Evolutionary conservation across 2,329 filamentous ascomycete species (phyloP).

Genomic region (Trichoderma aggressivum): DNA sequence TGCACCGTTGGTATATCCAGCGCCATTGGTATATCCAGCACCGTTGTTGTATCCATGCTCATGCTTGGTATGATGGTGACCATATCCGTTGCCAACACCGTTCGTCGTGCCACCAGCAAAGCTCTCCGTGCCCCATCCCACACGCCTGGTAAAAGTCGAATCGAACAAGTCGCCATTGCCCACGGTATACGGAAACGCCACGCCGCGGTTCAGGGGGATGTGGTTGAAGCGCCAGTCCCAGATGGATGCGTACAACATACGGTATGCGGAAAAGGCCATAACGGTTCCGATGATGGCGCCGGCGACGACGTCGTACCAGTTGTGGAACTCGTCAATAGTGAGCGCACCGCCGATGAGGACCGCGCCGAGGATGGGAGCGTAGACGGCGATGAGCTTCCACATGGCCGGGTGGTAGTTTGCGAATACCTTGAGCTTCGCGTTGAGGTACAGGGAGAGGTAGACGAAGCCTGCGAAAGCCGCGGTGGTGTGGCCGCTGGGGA

Average conservation of each 20-base stretch:
- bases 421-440: conserved; percentile 75
- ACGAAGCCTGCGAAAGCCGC: conserved; percentile 71
- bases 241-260: conserved; percentile 64
- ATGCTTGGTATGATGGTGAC: background rate
- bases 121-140: conserved; percentile 50
- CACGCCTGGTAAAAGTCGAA: conserved; percentile 56
- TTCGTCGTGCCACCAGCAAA: background rate
- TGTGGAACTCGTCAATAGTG: conserved; percentile 71
- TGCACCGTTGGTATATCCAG: conserved; percentile 11
- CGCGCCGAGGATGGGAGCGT: conserved; percentile 65
- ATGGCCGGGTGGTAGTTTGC: conserved; percentile 68
- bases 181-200: conserved; percentile 51
- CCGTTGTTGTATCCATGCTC: background rate
- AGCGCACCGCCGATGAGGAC: conserved; percentile 65
- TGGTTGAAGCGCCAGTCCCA: conserved; percentile 68
- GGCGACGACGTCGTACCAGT: conserved; percentile 71
- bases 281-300: conserved; percentile 63
- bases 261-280: conserved; percentile 62
- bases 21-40: conserved; percentile 2
- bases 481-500: conserved; percentile 71
- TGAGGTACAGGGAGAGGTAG: conserved; percentile 69
- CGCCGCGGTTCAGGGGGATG: conserved; percentile 58
- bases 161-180: conserved; percentile 47
- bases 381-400: conserved; percentile 67
- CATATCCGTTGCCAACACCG: background rate